phyloP scores from a whole-genome alignment of 163 green algal species.

The Picocystis sp. region DNA sequence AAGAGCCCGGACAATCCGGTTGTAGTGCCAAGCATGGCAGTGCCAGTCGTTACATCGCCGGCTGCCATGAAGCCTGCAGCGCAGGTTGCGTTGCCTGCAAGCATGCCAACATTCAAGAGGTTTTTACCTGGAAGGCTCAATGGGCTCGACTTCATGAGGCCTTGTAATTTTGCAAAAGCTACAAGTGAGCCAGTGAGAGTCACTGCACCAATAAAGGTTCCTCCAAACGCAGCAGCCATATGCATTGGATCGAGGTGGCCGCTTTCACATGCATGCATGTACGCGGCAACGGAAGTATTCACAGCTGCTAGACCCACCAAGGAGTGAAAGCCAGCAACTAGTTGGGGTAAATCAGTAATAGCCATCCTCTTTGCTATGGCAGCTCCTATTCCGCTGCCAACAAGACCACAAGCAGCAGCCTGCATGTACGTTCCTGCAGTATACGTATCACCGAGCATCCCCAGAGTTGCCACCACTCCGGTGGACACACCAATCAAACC shows the following conservation, averaged over 20 bases:
- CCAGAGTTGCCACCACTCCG: constrained; percentile 48
- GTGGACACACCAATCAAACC: constrained; percentile 53
- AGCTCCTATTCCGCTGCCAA: constrained; percentile 30
- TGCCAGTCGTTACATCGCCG: constrained; percentile 13
- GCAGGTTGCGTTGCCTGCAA: constrained; percentile 26
- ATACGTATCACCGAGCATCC: constrained; percentile 13
- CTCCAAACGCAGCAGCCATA: constrained; percentile 12
- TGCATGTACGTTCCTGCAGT: constrained; percentile 22
- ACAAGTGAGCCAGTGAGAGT: constrained; percentile 66
- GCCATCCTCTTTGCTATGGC: constrained; percentile 42
- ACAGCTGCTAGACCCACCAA: constrained; percentile 56
- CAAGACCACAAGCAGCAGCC: constrained; percentile 5
- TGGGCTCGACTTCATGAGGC: constrained; percentile 40
- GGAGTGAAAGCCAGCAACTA: constrained; percentile 81
- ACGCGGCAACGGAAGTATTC: constrained; percentile 46
- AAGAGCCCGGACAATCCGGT: not conserved
- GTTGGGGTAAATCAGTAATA: constrained; percentile 76
- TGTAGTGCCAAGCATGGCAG: constrained; percentile 1
- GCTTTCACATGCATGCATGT: constrained; percentile 31
- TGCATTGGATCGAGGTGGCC: constrained; percentile 8
- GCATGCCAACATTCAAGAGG: constrained; percentile 47
- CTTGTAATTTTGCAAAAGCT: constrained; percentile 83
- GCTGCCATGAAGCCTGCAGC: constrained; percentile 36
- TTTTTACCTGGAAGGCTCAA: constrained; percentile 68
- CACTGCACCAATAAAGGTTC: constrained; percentile 54